Conservation (phyloP, 441 rosid species). For the Rhodomyrtus psidioides region DNA sequence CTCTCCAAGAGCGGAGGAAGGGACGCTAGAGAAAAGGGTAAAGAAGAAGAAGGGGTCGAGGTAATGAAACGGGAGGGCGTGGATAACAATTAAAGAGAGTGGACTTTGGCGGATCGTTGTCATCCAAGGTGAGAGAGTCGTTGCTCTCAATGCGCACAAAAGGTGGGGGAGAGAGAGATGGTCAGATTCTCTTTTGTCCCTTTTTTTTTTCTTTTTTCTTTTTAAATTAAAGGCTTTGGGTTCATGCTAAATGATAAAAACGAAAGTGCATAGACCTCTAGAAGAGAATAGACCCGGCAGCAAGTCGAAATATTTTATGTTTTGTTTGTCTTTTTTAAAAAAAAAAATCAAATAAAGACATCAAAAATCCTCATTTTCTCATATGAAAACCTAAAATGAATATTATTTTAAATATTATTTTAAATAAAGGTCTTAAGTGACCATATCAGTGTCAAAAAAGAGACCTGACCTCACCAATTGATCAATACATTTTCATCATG, state of each 20-base stretch:
- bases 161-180: neutral
- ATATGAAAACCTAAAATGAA: too few species aligned
- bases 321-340: neutral
- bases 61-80: neutral
- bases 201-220: neutral
- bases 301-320: neutral
- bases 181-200: constrained; percentile 27
- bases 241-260: neutral
- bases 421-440: too few species aligned
- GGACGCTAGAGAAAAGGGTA: neutral
- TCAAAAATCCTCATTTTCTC: too few species aligned
- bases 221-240: constrained; percentile 20
- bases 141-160: constrained; percentile 45
- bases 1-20: neutral
- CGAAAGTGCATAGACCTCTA: neutral
- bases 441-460: too few species aligned
- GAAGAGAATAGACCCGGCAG: neutral
- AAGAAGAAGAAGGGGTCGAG: neutral
- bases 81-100: constrained; percentile 20
- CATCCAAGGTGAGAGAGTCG: constrained; percentile 12
- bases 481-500: too few species aligned
- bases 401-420: too few species aligned
- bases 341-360: too few species aligned
- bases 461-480: too few species aligned
- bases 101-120: neutral